Percentiles rank a stretch among this genome's conserved stretches.
These are phyloP conservation scores for Russula sp. DNA, from an alignment of 768 basidiomycete species.

Conservation along the genomic window DNA sequence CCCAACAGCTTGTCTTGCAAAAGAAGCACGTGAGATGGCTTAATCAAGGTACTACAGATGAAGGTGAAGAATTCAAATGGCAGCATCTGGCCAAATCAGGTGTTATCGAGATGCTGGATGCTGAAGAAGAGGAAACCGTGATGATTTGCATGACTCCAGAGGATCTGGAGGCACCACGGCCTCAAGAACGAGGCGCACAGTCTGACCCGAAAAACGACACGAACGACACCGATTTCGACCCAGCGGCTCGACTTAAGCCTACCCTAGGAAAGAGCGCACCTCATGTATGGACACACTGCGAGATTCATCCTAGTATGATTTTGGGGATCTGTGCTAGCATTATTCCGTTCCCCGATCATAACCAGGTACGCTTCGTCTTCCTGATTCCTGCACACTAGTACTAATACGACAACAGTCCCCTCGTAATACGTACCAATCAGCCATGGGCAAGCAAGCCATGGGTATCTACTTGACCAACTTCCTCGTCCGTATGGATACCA, in stretches of 20 bases:
- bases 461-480: constrained; percentile 98
- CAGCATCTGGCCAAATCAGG: constrained; percentile 79
- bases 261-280: constrained; percentile 50
- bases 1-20: constrained; percentile 76
- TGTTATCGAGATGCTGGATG: constrained; percentile 90
- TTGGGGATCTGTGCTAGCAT: constrained; percentile 97
- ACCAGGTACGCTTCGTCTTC: constrained; percentile 61
- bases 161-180: constrained; percentile 80
- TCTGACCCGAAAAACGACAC: constrained; percentile 46
- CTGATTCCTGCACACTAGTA: background rate
- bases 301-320: constrained; percentile 99
- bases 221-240: constrained; percentile 66
- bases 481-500: constrained; percentile 98
- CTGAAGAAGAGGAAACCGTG: constrained; percentile 98
- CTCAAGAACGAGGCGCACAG: constrained; percentile 47
- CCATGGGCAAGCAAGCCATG: constrained; percentile 99
- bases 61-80: constrained; percentile 65
- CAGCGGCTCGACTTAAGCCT: constrained; percentile 83
- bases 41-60: constrained; percentile 43
- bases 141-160: constrained; percentile 99
- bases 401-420: constrained; percentile 62
- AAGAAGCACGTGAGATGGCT: constrained; percentile 82
- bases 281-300: constrained; percentile 97
- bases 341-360: constrained; percentile 99
- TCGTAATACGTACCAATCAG: constrained; percentile 99